Evolutionary conservation across 1,284 basidiomycete genomes (phyloP).

Genomic region (Irpex sp.): DNA sequence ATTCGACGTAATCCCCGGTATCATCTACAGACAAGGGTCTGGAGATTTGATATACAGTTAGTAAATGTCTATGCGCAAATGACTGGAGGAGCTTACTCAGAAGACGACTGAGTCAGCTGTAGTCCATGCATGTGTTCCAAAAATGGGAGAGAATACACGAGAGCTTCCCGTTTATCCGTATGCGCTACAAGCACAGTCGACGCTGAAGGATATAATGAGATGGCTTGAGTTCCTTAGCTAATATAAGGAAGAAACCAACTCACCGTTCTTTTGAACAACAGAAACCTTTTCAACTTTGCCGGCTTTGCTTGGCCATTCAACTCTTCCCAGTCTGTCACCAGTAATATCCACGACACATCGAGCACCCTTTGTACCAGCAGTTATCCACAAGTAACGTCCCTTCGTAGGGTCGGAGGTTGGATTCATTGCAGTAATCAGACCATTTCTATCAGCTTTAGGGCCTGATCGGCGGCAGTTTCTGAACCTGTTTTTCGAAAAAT

Average conservation of each 20-base stretch:
- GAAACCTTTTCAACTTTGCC: conserved; percentile 44
- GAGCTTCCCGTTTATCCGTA: conserved; percentile 47
- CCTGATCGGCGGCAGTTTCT: no score
- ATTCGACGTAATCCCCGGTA: conserved; percentile 52
- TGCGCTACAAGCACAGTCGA: conserved; percentile 51
- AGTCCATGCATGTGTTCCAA: conserved; percentile 52
- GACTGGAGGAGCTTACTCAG: conserved; percentile 31
- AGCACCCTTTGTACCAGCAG: conserved; percentile 54
- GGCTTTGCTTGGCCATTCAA: conserved; percentile 50
- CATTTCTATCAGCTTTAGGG: conserved; percentile 35
- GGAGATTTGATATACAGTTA: conserved; percentile 1
- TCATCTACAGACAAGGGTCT: conserved; percentile 48
- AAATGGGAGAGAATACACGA: conserved; percentile 67
- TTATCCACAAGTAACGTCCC: conserved; percentile 38
- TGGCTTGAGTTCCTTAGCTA: conserved; percentile 20
- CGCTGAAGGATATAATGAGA: conserved; percentile 30
- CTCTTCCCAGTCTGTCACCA: conserved; percentile 52
- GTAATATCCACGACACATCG: conserved; percentile 49
- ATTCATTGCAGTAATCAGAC: conserved; percentile 31
- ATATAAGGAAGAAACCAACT: no score
- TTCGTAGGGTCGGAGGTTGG: conserved; percentile 3
- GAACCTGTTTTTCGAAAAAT: no score
- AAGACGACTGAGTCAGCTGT: conserved; percentile 34
- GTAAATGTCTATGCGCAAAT: not conserved
- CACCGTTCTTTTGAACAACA: conserved; percentile 53